These are phyloP conservation scores for Trypanosoma cruzi DNA, from an alignment of 208 protist species.

Conservation along the genomic window DNA sequence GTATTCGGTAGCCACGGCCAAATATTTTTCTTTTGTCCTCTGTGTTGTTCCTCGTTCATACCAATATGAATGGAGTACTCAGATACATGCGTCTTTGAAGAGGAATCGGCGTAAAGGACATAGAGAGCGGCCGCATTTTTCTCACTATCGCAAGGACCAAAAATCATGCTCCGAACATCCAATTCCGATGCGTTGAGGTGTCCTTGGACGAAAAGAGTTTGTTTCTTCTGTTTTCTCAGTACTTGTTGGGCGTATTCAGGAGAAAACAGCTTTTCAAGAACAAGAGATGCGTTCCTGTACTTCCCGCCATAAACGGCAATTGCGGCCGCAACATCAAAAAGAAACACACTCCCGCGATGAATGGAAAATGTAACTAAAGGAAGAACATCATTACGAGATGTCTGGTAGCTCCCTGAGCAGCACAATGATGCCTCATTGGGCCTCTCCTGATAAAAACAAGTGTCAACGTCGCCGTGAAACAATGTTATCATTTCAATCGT, in stretches of 20 bases:
- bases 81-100: conserved; percentile 65
- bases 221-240: conserved; percentile 24
- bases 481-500: conserved; percentile 51
- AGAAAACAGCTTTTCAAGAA: conserved; percentile 20
- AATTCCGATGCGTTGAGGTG: conserved; percentile 67
- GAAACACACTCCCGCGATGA: conserved; percentile 51
- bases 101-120: conserved; percentile 70
- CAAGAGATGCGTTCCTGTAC: conserved; percentile 6
- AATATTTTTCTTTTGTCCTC: not conserved
- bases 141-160: conserved; percentile 27
- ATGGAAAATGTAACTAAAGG: conserved; percentile 75
- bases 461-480: conserved; percentile 56
- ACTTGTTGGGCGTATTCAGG: conserved; percentile 22
- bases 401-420: conserved; percentile 36
- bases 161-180: conserved; percentile 68
- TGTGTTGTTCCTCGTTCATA: conserved; percentile 18
- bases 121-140: conserved; percentile 36
- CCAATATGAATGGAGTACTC: conserved; percentile 47
- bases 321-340: conserved; percentile 67
- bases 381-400: conserved; percentile 12
- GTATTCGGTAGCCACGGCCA: conserved; percentile 25
- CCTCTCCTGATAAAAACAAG: conserved; percentile 65
- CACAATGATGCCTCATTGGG: conserved; percentile 52
- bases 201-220: conserved; percentile 26
- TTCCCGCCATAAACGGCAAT: conserved; percentile 27